These are phyloP conservation scores for Perilla frutescens DNA, from an alignment of 257 asterid genomes.

Conservation along the genomic window DNA sequence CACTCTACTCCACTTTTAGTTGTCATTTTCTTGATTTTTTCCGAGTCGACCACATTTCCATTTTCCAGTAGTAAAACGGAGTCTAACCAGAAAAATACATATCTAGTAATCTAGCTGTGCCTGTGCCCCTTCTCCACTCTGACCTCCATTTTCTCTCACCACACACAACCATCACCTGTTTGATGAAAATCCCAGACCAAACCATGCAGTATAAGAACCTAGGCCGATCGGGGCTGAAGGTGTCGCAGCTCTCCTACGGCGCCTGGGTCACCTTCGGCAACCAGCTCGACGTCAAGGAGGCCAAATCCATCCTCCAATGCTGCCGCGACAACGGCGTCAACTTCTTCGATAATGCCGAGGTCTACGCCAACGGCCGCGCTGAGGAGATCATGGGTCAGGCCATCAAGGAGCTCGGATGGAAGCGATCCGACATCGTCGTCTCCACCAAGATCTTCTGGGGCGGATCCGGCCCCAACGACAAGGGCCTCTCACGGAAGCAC, in stretches of 20 bases:
- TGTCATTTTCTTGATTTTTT: too few species aligned
- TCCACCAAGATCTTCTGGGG: conserved; percentile 99
- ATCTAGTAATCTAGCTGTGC: too few species aligned
- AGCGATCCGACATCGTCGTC: conserved; percentile 82
- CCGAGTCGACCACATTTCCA: too few species aligned
- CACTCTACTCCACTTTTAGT: too few species aligned
- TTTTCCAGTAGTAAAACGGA: too few species aligned
- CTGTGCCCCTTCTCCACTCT: too few species aligned
- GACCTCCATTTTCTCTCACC: neutral
- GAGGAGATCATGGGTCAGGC: conserved; percentile 99
- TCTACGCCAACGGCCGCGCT: conserved; percentile 94
- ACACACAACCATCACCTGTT: conserved; percentile 30
- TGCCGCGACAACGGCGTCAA: conserved; percentile 94
- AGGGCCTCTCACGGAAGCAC: conserved; percentile 92
- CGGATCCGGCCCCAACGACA: conserved; percentile 94
- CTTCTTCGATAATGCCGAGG: conserved; percentile 98
- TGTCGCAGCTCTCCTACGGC: conserved; percentile 90
- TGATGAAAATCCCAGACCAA: conserved; percentile 59
- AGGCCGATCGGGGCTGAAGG: conserved; percentile 93
- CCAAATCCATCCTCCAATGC: conserved; percentile 88
- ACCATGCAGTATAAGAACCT: conserved; percentile 89
- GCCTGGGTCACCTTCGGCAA: conserved; percentile 99
- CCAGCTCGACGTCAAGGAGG: conserved; percentile 95
- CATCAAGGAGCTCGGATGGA: conserved; percentile 94
- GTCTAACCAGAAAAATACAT: neutral